phyloP scores from a whole-genome alignment of 1,284 basidiomycete genomes.

The Mycena citricolor region DNA sequence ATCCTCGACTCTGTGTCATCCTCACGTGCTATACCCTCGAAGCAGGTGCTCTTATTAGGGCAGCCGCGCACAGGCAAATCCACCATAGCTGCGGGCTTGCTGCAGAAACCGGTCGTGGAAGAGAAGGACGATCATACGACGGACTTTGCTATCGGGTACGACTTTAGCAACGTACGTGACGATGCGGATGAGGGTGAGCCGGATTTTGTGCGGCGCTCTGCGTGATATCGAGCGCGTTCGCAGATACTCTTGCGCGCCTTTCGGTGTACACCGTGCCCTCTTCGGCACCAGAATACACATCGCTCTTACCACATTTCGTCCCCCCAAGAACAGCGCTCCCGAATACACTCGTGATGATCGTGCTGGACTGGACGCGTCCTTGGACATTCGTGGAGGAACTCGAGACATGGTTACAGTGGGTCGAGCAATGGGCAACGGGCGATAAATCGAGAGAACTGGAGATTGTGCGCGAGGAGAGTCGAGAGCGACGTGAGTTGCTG shows the following conservation, averaged over 20 bases:
- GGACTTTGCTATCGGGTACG: slow-evolving; percentile 85
- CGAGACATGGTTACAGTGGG: slow-evolving; percentile 81
- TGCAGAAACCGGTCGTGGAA: slow-evolving; percentile 61
- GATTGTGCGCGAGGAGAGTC: slow-evolving; percentile 73
- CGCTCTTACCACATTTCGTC: slow-evolving; percentile 82
- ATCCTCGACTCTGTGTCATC: slow-evolving; percentile 88
- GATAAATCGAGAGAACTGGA: slow-evolving; percentile 67
- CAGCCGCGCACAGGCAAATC: slow-evolving; percentile 78
- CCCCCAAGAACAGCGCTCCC: slow-evolving; percentile 68
- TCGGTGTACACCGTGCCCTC: slow-evolving; percentile 91
- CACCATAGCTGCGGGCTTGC: slow-evolving; percentile 62
- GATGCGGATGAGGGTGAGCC: slow-evolving; percentile 85
- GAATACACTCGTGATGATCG: slow-evolving; percentile 83
- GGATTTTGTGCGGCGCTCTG: slow-evolving; percentile 6
- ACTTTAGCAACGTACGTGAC: slow-evolving; percentile 82
- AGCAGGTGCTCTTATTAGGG: slow-evolving; percentile 82
- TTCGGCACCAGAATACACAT: slow-evolving; percentile 67
- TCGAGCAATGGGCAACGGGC: slow-evolving; percentile 78
- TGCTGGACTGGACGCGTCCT: slow-evolving; percentile 95
- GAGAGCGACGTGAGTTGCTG: slow-evolving; percentile 72
- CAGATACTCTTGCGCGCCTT: slow-evolving; percentile 82
- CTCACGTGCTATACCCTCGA: slow-evolving; percentile 80
- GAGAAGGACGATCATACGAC: slow-evolving; percentile 55
- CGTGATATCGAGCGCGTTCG: slow-evolving; percentile 5
- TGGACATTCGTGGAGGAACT: slow-evolving; percentile 91